phyloP scores from a whole-genome alignment of 345 rosid species.

The Raphanus raphanistrum region DNA sequence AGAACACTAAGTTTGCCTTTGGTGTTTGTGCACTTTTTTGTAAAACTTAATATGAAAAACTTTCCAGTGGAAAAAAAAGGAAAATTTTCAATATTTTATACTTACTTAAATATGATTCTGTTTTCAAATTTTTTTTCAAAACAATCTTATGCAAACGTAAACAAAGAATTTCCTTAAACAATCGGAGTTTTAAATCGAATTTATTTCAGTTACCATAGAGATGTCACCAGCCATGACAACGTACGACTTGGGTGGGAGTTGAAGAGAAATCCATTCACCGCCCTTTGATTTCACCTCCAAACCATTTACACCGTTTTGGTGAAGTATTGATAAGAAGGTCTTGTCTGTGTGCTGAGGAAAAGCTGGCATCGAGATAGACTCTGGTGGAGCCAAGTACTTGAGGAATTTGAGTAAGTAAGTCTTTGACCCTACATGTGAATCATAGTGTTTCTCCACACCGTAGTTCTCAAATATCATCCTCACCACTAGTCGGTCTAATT shows the following conservation, averaged over 20 bases:
- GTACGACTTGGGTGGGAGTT: constrained; percentile 49
- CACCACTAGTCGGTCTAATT: constrained; percentile 47
- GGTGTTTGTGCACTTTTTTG: not conserved
- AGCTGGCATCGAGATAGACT: constrained; percentile 36
- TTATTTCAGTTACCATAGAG: constrained; percentile 41
- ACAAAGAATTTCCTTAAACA: not conserved
- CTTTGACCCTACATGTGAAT: constrained; percentile 38
- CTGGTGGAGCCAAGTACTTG: constrained; percentile 45
- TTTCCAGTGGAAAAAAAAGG: too few species aligned
- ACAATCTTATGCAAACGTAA: not conserved
- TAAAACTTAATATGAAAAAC: not conserved
- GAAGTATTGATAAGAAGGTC: constrained; percentile 55
- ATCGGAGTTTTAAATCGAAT: not conserved
- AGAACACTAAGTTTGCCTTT: not conserved
- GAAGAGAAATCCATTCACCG: constrained; percentile 48
- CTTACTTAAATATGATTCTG: not conserved
- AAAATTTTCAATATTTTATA: not conserved
- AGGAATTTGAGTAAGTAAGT: constrained; percentile 49
- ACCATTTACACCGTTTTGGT: constrained; percentile 56
- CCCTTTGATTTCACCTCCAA: constrained; percentile 50
- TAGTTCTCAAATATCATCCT: constrained; percentile 61
- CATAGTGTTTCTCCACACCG: constrained; percentile 42
- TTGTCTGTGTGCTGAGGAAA: constrained; percentile 56
- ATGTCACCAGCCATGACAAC: constrained; percentile 61
- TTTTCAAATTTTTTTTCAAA: not conserved